phyloP scores from a whole-genome alignment of 371 early-diverging fungal species.

The Dichotomocladium elegans region DNA sequence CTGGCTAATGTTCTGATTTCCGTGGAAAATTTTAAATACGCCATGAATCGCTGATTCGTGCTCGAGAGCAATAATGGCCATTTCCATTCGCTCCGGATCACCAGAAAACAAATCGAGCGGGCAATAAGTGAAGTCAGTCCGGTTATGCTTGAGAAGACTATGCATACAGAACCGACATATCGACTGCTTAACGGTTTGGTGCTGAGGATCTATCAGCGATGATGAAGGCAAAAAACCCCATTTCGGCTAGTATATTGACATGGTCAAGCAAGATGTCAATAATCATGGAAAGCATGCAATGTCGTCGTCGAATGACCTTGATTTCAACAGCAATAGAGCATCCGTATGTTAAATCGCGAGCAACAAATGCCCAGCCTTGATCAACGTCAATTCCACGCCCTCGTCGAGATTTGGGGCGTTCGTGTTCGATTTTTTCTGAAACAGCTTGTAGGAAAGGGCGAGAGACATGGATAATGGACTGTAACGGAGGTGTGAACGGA shows the following conservation, averaged over 20 bases:
- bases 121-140: constrained; percentile 31
- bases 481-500: neutral
- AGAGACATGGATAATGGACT: constrained; percentile 21
- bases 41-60: constrained; percentile 22
- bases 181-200: constrained; percentile 20
- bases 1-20: neutral
- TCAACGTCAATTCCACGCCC: constrained; percentile 13
- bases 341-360: constrained; percentile 26
- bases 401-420: constrained; percentile 15
- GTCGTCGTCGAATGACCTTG: constrained; percentile 23
- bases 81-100: constrained; percentile 18
- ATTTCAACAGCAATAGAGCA: constrained; percentile 31
- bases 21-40: constrained; percentile 27
- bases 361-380: constrained; percentile 21
- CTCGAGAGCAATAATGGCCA: constrained; percentile 26
- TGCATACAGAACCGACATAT: constrained; percentile 65
- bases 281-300: neutral
- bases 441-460: constrained; percentile 19
- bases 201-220: constrained; percentile 8
- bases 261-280: neutral
- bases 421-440: constrained; percentile 10
- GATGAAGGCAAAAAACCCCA: constrained; percentile 57
- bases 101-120: constrained; percentile 56
- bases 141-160: constrained; percentile 22
- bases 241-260: constrained; percentile 44